Conservation (phyloP, 495 filamentous ascomycete species). For the Hyphodiscus hymeniophilus region DNA sequence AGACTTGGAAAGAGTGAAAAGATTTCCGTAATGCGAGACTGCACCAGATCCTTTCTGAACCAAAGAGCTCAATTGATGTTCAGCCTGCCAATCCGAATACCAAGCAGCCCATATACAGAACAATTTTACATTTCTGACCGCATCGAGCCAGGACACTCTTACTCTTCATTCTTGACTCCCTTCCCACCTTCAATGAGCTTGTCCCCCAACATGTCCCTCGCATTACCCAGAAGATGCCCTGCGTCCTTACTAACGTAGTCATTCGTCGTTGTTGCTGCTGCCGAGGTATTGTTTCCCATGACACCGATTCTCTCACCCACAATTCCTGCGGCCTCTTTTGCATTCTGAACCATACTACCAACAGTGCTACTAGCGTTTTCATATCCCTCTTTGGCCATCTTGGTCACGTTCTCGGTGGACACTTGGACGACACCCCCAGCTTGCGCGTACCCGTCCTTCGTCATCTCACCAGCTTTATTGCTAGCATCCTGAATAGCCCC, state of each 20-base stretch:
- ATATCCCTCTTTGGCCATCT: constrained; percentile 2
- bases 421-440: constrained; percentile 5
- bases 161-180: constrained; percentile 9
- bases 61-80: too few species aligned
- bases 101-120: too few species aligned
- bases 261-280: constrained; percentile 6
- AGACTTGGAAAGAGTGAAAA: too few species aligned
- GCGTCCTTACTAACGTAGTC: constrained; percentile 12
- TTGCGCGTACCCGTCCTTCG: constrained; percentile 2
- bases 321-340: constrained; percentile 5
- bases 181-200: constrained; percentile 13
- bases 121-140: too few species aligned
- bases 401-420: background rate
- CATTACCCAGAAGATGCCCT: constrained; percentile 15
- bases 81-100: too few species aligned
- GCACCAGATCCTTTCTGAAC: too few species aligned
- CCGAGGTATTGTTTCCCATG: constrained; percentile 6
- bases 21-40: too few species aligned
- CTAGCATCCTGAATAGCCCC: constrained; percentile 4
- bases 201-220: constrained; percentile 11
- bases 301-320: constrained; percentile 9
- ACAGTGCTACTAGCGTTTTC: constrained; percentile 2
- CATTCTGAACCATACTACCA: constrained; percentile 7
- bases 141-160: too few species aligned
- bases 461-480: background rate